These are phyloP conservation scores for Fusarium sp. DNA, from an alignment of 2,329 filamentous ascomycete species.

Conservation along the genomic window DNA sequence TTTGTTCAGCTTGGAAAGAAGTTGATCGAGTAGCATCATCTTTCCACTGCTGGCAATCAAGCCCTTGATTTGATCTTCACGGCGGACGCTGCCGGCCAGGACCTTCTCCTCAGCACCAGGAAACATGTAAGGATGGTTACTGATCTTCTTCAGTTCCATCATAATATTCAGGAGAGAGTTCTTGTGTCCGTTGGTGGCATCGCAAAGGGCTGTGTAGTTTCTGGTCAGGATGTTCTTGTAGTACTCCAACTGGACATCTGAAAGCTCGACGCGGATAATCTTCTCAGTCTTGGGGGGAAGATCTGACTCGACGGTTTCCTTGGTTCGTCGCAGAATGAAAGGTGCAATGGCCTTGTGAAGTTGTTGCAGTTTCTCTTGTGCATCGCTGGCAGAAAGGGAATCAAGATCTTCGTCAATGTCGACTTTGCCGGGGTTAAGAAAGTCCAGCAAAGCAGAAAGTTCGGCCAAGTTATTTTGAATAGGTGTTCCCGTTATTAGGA, in stretches of 20 bases:
- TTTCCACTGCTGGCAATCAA: constrained; percentile 98
- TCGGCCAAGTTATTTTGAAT: constrained; percentile 98
- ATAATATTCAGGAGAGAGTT: constrained; percentile 97
- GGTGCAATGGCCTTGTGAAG: constrained; percentile 89
- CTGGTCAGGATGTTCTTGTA: constrained; percentile 99
- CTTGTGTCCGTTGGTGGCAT: constrained; percentile 89
- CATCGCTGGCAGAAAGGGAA: constrained; percentile 75
- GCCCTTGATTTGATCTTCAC: constrained; percentile 90
- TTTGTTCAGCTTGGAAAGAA: constrained; percentile 91
- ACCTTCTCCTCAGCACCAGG: constrained; percentile 91
- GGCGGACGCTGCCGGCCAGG: constrained; percentile 77
- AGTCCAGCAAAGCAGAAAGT: constrained; percentile 90
- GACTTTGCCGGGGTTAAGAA: constrained; percentile 94
- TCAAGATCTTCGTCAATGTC: constrained; percentile 93
- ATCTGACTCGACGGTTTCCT: constrained; percentile 96
- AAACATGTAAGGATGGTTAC: constrained; percentile 99
- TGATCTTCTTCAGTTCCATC: constrained; percentile 99
- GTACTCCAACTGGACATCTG: constrained; percentile 95
- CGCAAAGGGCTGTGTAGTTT: constrained; percentile 93
- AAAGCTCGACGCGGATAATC: constrained; percentile 96
- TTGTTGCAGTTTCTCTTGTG: constrained; percentile 85
- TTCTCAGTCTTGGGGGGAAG: constrained; percentile 97
- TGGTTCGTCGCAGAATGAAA: constrained; percentile 93
- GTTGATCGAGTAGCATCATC: constrained; percentile 97
- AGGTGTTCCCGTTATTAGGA: constrained; percentile 95